Percentiles rank a stretch among this genome's conserved stretches.
Evolutionary conservation across 2,329 filamentous ascomycete genomes (phyloP).

Genomic region (Verticillium tricorpus): DNA sequence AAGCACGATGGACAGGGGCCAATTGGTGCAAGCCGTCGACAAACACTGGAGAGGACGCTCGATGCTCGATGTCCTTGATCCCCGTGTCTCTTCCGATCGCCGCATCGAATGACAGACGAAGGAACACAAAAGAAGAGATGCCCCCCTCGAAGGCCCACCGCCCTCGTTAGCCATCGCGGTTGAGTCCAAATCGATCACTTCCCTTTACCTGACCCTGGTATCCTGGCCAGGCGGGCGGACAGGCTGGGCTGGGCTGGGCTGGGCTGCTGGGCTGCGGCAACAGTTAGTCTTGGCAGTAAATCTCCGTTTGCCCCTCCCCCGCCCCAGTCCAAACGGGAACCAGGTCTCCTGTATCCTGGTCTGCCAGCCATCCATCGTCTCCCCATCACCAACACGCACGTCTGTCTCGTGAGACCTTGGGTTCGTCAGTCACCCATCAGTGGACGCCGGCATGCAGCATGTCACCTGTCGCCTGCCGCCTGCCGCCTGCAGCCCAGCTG

Average conservation of each 20-base stretch:
- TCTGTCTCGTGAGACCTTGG: not conserved
- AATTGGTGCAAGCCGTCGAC: not conserved
- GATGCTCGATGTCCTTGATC: not conserved
- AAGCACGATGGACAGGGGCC: not conserved
- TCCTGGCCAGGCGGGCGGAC: too few relatives aligned
- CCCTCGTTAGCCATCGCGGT: too few relatives aligned
- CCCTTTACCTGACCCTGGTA: too few relatives aligned
- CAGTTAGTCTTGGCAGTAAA: not conserved
- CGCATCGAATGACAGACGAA: not conserved
- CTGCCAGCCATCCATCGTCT: not conserved
- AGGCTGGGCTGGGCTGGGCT: too few relatives aligned
- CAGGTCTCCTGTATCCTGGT: not conserved
- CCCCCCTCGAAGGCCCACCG: too few relatives aligned
- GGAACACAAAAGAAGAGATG: not conserved
- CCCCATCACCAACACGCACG: not conserved
- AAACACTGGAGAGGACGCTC: not conserved
- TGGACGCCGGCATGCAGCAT: not conserved
- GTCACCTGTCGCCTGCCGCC: too few relatives aligned
- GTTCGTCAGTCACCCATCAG: not conserved
- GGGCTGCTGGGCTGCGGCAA: not conserved
- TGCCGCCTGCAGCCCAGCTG: too few relatives aligned
- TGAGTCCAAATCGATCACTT: too few relatives aligned
- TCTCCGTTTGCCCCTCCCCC: not conserved
- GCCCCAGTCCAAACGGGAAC: not conserved
- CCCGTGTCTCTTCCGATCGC: not conserved